Percentiles rank a stretch among this genome's conserved stretches.
Evolutionary conservation across 257 asterid genomes (phyloP).

Genomic region (Rehmannia glutinosa): DNA sequence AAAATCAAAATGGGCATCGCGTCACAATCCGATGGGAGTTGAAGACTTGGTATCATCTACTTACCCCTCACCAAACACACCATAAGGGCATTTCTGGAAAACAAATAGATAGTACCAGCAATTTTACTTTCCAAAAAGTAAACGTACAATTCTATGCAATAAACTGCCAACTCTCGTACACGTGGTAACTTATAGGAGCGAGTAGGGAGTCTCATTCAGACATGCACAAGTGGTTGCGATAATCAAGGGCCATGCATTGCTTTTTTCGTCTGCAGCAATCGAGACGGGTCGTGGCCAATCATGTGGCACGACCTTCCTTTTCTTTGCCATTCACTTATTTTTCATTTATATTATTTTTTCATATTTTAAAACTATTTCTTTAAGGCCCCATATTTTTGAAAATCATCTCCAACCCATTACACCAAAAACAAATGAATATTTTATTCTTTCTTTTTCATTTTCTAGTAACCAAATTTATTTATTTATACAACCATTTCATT

Average conservation of each 20-base stretch:
- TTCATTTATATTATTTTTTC: too few relatives aligned
- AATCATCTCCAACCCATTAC: background rate
- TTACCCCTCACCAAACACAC: conserved; percentile 8
- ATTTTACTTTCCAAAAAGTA: background rate
- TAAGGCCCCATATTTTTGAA: background rate
- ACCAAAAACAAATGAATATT: too few relatives aligned
- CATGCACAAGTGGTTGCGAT: conserved; percentile 3
- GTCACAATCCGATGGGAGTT: too few relatives aligned
- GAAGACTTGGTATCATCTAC: too few relatives aligned
- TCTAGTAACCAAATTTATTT: too few relatives aligned
- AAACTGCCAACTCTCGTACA: background rate
- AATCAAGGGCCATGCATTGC: background rate
- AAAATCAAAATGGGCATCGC: too few relatives aligned
- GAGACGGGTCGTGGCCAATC: conserved; percentile 20
- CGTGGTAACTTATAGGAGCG: background rate
- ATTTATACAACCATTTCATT: too few relatives aligned
- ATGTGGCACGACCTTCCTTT: background rate
- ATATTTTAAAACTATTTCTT: too few relatives aligned
- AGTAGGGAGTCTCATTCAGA: background rate
- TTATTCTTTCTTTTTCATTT: too few relatives aligned
- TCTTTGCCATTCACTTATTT: background rate
- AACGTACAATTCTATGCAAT: background rate
- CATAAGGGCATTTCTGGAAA: background rate
- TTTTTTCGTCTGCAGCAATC: conserved; percentile 6
- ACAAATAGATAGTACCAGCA: background rate